Evolutionary conservation across 805 yeast species (phyloP), one percentile per base, ranked within the genome.

Genomic region (Suhomyces vadensis): DNA sequence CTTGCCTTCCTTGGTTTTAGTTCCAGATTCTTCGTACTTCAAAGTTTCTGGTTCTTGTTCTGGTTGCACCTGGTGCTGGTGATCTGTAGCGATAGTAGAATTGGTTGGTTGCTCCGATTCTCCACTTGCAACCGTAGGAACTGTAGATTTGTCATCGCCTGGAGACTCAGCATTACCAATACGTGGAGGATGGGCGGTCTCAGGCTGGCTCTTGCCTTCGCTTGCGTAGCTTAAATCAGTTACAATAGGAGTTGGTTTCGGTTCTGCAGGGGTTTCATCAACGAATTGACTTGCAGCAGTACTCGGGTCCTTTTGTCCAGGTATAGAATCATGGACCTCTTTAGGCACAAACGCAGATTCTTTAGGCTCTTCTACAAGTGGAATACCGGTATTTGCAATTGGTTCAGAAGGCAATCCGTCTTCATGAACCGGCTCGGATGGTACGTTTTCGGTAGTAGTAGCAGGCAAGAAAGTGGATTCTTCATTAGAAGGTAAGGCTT

Each of bases 31-130:
- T 29, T 29, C 33, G 9, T 14, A 13, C 20, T 29, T 20, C 33
- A 29, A 29, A n/a, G 19, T 29, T 29, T 29, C 33, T 8, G 33
- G 11, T 23, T 23, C 45, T 16, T 40, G 45, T 11, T 22, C 35
- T 6, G 27, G 19, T 14, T 19, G 29, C 21, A n/a, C 22, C 5
- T 37, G 48, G 13, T 25, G 33, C 14, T 43, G 43, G 17, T 31
- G 43, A 4, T 26, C 48, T 9, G 48, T 47, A n/a, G 44, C 45
- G 11, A 26, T 35, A 6, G 49, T 41, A 4, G 49, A 46, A 16
- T 39, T 42, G 10, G 49, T 38, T 21, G 46, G 45, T 23, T 37
- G 44, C 5, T 37, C 48, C n/a, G 47, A 44, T 14, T 23, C 29
- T 7, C 36, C 38, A 13, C 42, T 41, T 11, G 37, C 29, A 22